Evolutionary conservation across 768 basidiomycete species (phyloP).

Genomic region (Amanita fuliginea): DNA sequence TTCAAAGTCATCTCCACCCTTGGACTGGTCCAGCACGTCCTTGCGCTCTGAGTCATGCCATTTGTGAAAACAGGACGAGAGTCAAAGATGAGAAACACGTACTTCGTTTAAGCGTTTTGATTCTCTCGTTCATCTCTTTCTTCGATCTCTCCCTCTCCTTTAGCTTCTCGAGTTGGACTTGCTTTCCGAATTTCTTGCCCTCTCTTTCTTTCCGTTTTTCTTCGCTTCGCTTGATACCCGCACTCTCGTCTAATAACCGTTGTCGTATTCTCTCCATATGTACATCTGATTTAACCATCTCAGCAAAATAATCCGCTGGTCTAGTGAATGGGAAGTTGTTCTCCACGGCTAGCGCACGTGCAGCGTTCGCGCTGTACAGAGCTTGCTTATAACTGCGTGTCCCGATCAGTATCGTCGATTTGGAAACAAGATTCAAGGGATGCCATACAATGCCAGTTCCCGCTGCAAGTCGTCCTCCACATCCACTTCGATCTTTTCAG

Average conservation of each 20-base stretch:
- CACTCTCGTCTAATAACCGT: conserved; percentile 77
- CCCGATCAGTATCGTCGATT: background rate
- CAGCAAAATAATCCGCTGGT: conserved; percentile 91
- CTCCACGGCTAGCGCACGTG: conserved; percentile 67
- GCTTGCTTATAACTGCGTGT: conserved; percentile 86
- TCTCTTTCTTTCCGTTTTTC: conserved; percentile 87
- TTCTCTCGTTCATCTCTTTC: conserved; percentile 83
- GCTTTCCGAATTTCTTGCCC: conserved; percentile 97
- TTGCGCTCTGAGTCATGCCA: conserved; percentile 54
- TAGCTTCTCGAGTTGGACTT: conserved; percentile 90
- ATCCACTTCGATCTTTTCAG: conserved; percentile 63
- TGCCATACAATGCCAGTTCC: conserved; percentile 86
- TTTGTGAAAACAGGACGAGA: background rate
- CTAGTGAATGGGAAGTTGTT: conserved; percentile 81
- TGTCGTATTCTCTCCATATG: conserved; percentile 98
- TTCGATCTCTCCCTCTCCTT: conserved; percentile 83
- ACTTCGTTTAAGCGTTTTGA: conserved; percentile 90
- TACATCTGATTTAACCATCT: conserved; percentile 95
- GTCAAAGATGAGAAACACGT: conserved; percentile 16
- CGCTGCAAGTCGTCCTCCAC: conserved; percentile 86
- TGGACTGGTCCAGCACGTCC: conserved; percentile 61
- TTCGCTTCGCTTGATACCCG: conserved; percentile 84
- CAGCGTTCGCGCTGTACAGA: conserved; percentile 68
- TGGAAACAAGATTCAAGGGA: background rate
- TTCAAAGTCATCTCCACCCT: conserved; percentile 63